Evolutionary conservation across 1,139 yeast genomes (phyloP), one percentile per base, ranked within the genome.

Genomic region (Sporopachydermia cereana): DNA sequence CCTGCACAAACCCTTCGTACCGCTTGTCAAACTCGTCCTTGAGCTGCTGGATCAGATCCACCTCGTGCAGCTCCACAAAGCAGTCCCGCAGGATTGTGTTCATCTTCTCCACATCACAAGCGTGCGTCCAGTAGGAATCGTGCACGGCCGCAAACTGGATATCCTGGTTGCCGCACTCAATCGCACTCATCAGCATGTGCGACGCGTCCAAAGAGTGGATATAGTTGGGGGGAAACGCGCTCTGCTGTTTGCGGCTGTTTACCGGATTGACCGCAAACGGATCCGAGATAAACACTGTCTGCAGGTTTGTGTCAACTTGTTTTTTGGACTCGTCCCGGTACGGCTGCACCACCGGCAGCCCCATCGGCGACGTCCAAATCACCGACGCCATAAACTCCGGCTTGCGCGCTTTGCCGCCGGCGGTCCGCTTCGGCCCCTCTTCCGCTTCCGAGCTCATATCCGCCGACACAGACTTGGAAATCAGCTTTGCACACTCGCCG

Each of bases 41-140:
- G 47, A 93, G 70, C 55, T 77, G 74, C 41, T 72, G 73, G 54
- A 91, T 74, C 55, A 89, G 68, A 61, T 88, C 80, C 24, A 74
- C 78, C 48, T 74, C 74, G 61, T 91, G 97, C 49, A 91, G 68
- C 43, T 72, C 67, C 50, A 91, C 83, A 62, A 91, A 91, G 49
- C 85, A 79, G 41, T 83, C 79, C 58, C 99, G 76, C 50, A 91
- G 68, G 43, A 74, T 67, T n/a, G 55, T 57, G 60, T 81, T 86
- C 93, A 91, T 82, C 4, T 55, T 59, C 51, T 79, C 82, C 29
- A 91, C 78, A 58, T 85, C 93, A 39, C 77, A 68, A 1, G 98
- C 96, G 62, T 93, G 98, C 0, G 98, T 88, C 99, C 99, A 91
- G 61, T 85, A 91, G 1, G 97, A 89, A 62, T 91, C 99, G 63